A percentile compares a stretch with the other conserved stretches of the same genome.
Conservation (phyloP, 257 asterid species). For the Cinchona pubescens region DNA sequence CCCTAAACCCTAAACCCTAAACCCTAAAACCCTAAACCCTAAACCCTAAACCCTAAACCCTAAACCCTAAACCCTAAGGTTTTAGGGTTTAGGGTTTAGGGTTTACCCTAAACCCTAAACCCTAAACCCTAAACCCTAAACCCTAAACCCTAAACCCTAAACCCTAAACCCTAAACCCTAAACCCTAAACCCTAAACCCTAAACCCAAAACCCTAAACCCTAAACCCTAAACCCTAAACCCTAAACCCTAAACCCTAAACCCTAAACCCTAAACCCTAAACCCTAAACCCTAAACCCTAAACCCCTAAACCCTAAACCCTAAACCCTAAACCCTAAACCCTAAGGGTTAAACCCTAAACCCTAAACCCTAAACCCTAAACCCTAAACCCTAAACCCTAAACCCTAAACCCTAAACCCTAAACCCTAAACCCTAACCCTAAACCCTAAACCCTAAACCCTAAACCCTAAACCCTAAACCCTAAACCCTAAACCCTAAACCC, state of each 20-base stretch:
- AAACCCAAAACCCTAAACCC: not conserved
- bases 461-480: not conserved
- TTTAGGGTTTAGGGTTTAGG: no score
- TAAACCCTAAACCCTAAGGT: not conserved
- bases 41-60: not conserved
- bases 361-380: not conserved
- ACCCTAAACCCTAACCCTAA: not conserved
- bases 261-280: not conserved
- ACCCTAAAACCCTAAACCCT: not conserved
- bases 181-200: not conserved
- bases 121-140: not conserved
- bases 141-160: not conserved
- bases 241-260: not conserved
- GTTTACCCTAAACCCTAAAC: no score
- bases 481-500: not conserved
- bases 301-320: not conserved
- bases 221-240: not conserved
- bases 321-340: not conserved
- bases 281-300: not conserved
- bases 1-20: not conserved
- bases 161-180: slow-evolving; percentile 2
- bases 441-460: not conserved
- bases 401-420: not conserved
- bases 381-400: not conserved
- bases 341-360: not conserved